phyloP scores from a whole-genome alignment of 2,329 filamentous ascomycete genomes.

The Penicillium sp. region DNA sequence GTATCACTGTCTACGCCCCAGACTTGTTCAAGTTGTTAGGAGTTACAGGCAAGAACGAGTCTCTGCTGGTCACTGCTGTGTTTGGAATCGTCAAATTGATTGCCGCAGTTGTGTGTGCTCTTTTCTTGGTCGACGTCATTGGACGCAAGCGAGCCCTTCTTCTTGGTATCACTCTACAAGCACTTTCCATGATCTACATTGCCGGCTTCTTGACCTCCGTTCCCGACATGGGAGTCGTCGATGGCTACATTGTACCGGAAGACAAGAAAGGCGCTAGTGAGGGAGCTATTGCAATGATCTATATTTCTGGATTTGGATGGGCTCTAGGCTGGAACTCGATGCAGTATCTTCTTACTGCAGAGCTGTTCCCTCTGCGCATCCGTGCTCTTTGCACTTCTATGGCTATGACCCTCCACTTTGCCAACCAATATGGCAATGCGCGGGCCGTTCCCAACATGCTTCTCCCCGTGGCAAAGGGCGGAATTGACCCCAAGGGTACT shows the following conservation, averaged over 20 bases:
- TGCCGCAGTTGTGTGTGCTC: constrained; percentile 65
- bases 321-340: constrained; percentile 72
- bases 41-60: constrained; percentile 64
- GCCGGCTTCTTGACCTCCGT: constrained; percentile 62
- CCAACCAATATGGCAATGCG: constrained; percentile 74
- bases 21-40: constrained; percentile 72
- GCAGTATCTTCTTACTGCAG: constrained; percentile 75
- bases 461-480: constrained; percentile 41
- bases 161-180: constrained; percentile 60
- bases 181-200: constrained; percentile 61
- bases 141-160: constrained; percentile 68
- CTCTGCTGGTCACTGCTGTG: constrained; percentile 69
- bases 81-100: constrained; percentile 74
- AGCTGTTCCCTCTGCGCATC: constrained; percentile 73
- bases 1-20: constrained; percentile 73
- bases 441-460: constrained; percentile 75
- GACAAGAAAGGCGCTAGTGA: constrained; percentile 58
- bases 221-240: constrained; percentile 53
- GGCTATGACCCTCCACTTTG: constrained; percentile 76
- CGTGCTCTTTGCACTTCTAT: constrained; percentile 68
- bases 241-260: constrained; percentile 49
- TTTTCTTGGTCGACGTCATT: constrained; percentile 77
- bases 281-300: constrained; percentile 69
- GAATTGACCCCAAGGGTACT: constrained; percentile 60
- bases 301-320: constrained; percentile 67